These are phyloP conservation scores for Dothideomycetes sp. DNA, from an alignment of 2,329 filamentous ascomycete species.

Conservation along the genomic window DNA sequence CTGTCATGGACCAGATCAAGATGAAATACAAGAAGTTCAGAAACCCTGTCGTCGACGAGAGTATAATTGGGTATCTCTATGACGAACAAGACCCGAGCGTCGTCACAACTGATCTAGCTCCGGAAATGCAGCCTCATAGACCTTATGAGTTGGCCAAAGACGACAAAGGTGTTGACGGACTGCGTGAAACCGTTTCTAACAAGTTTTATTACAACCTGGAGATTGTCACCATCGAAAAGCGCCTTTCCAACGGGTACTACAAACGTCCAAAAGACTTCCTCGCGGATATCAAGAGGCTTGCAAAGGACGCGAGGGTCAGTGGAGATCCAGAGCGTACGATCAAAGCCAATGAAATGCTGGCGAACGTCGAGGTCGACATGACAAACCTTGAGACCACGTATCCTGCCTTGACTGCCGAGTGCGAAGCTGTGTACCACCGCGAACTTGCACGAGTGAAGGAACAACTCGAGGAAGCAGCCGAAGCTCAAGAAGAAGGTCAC, in stretches of 20 bases:
- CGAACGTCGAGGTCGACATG: conserved; percentile 92
- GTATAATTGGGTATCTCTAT: conserved; percentile 69
- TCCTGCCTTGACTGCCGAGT: conserved; percentile 58
- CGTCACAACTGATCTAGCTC: conserved; percentile 51
- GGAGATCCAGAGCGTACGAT: conserved; percentile 76
- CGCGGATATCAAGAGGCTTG: conserved; percentile 73
- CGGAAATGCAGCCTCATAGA: conserved; percentile 49
- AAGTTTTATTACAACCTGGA: conserved; percentile 96
- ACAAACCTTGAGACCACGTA: conserved; percentile 60
- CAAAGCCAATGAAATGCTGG: conserved; percentile 82
- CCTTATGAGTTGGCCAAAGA: conserved; percentile 77
- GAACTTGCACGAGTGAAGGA: conserved; percentile 57
- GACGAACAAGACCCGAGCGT: conserved; percentile 68
- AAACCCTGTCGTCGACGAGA: conserved; percentile 64
- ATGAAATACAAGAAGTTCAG: conserved; percentile 82
- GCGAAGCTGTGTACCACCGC: conserved; percentile 69
- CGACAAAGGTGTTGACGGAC: conserved; percentile 64
- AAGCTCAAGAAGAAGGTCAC: conserved; percentile 48
- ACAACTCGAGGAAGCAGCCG: conserved; percentile 49
- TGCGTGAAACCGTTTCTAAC: conserved; percentile 63
- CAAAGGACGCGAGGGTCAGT: conserved; percentile 71
- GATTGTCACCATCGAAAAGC: conserved; percentile 84
- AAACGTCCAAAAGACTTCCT: conserved; percentile 83
- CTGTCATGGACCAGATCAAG: conserved; percentile 96
- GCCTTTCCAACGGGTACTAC: conserved; percentile 95